These are phyloP conservation scores for Fistulina hepatica DNA, from an alignment of 1,284 basidiomycete genomes.

Conservation along the genomic window DNA sequence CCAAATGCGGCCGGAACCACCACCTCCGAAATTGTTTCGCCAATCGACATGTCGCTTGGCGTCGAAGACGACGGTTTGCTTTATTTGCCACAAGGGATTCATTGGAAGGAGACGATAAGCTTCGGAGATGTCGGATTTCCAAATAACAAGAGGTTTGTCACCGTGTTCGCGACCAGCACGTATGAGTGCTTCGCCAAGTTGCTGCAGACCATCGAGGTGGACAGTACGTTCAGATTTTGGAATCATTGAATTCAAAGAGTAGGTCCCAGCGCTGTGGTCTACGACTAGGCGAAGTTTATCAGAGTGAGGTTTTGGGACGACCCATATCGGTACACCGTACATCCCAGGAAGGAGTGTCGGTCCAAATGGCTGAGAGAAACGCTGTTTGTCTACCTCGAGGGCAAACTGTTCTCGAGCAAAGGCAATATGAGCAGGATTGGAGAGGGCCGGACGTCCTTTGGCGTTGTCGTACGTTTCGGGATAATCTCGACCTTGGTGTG, in stretches of 20 bases:
- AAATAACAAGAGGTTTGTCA: conserved; percentile 22
- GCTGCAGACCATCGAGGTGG: too few species aligned
- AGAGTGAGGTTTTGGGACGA: too few species aligned
- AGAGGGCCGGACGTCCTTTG: too few species aligned
- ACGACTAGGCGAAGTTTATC: too few species aligned
- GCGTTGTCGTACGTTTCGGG: too few species aligned
- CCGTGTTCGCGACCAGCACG: too few species aligned
- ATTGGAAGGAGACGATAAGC: conserved; percentile 29
- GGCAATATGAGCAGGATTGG: conserved; percentile 4
- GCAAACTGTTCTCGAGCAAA: conserved; percentile 25
- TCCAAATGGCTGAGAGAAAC: conserved; percentile 30
- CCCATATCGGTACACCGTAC: too few species aligned
- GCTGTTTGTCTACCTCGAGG: conserved; percentile 21
- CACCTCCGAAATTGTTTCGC: conserved; percentile 23
- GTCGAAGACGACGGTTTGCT: conserved; percentile 27
- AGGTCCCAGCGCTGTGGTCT: too few species aligned
- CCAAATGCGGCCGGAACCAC: conserved; percentile 20
- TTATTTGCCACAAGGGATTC: conserved; percentile 32
- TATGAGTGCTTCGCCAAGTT: too few species aligned
- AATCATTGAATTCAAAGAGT: too few species aligned
- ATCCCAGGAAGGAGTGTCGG: conserved; percentile 33
- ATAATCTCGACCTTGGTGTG: conserved; percentile 12
- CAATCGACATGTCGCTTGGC: conserved; percentile 21
- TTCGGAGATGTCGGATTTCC: conserved; percentile 29
- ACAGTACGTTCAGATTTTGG: too few species aligned